Percentiles rank a stretch among this genome's conserved stretches.
Conservation (phyloP, 2,329 filamentous ascomycete genomes). For the Mycogone perniciosa region DNA sequence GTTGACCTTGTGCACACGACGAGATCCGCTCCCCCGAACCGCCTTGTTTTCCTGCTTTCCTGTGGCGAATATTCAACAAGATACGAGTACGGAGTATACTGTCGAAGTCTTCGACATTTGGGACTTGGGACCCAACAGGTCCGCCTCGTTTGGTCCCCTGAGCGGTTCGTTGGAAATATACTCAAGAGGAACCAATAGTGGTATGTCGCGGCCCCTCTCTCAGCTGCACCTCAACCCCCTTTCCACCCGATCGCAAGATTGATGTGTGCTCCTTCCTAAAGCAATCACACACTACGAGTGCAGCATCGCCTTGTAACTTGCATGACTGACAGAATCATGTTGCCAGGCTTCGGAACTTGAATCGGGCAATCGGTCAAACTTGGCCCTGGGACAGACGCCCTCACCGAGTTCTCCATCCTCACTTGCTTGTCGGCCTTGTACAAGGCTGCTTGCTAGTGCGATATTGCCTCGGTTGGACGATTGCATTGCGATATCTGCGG, state of each 20-base stretch:
- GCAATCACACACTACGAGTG: neutral
- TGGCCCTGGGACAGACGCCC: too few relatives aligned
- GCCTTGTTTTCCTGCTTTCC: neutral
- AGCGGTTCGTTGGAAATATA: constrained; percentile 1
- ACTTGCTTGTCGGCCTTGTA: neutral
- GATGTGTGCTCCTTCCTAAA: neutral
- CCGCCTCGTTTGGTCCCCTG: constrained; percentile 9
- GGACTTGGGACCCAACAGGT: constrained; percentile 9
- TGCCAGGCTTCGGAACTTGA: constrained; percentile 10
- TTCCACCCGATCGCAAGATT: neutral
- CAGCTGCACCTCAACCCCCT: constrained; percentile 1
- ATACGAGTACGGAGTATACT: neutral
- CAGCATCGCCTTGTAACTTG: neutral
- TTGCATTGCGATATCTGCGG: constrained; percentile 11
- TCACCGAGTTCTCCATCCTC: too few relatives aligned
- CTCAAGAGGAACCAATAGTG: constrained; percentile 4
- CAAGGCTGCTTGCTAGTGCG: constrained; percentile 1
- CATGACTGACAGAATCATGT: constrained; percentile 4
- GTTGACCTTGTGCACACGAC: neutral
- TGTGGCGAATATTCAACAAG: constrained; percentile 5
- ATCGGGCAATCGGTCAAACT: constrained; percentile 13
- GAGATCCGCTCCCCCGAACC: constrained; percentile 1
- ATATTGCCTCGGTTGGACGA: constrained; percentile 7
- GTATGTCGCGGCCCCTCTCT: constrained; percentile 4
- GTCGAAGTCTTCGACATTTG: constrained; percentile 1